Percentiles rank a stretch among this genome's conserved stretches.
These are phyloP conservation scores for Mortierella sp. DNA, from an alignment of 371 early-diverging fungal genomes.

Conservation along the genomic window DNA sequence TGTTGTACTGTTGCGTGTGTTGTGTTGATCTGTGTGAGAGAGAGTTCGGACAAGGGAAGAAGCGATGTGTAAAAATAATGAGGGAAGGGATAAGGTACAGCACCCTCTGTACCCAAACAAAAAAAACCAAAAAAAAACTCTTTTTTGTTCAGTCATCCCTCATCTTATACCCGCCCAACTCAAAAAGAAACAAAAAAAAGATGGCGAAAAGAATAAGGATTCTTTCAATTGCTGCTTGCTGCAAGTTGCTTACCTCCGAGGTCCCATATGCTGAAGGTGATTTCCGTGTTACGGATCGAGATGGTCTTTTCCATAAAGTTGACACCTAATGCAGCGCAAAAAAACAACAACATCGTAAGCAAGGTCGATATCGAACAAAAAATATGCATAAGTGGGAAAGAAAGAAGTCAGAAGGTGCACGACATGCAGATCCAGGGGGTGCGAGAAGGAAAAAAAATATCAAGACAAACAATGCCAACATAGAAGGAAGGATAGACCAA, in stretches of 20 bases:
- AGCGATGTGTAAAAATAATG: background rate
- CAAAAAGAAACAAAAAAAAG: background rate
- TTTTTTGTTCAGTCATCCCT: background rate
- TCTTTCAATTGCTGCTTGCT: background rate
- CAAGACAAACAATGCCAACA: background rate
- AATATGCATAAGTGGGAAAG: background rate
- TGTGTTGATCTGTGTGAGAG: too few species aligned
- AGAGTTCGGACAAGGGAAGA: background rate
- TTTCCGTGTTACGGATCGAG: constrained; percentile 88
- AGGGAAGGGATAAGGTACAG: background rate
- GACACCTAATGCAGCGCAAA: constrained; percentile 74
- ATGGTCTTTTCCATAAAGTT: constrained; percentile 99
- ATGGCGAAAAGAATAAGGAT: background rate
- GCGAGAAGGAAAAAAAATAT: background rate
- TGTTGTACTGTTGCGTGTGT: background rate
- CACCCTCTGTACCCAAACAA: background rate
- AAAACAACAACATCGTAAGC: background rate
- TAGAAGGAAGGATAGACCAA: background rate
- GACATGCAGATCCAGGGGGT: constrained; percentile 1
- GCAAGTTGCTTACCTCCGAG: constrained; percentile 88
- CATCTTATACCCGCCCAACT: background rate
- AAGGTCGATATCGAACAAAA: background rate
- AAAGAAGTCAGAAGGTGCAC: background rate
- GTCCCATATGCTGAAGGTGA: constrained; percentile 99
- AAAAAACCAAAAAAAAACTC: background rate